Base-by-base conservation (phyloP, 768 basidiomycete genomes). In the Rhodotorula diobovata region DNA sequence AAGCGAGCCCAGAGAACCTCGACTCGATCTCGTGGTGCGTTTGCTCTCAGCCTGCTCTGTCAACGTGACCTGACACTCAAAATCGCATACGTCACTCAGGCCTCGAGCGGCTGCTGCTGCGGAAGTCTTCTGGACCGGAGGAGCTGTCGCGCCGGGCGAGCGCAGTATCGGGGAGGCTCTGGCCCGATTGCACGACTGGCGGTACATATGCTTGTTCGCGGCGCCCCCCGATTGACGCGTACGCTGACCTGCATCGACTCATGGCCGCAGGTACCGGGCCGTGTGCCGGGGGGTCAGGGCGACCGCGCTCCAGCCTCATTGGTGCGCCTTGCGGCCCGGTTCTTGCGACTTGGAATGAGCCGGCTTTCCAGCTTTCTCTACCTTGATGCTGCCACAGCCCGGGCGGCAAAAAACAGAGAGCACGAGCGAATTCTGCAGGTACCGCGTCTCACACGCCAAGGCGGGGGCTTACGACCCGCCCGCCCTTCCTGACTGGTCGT, bases 101-200 rank as follows among this genome's bases (percentile, higher is more conserved):
- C 68, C 68, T 11, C 68, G 68, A 15, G 68, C 63, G 3, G 68
- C 68, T 0, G 84, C 86, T 1, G 85, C 86, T 21, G 89, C 89
- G 0, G 90, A 91, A 82, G 77, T 90, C 25, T 90, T 89, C 79
- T 91, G 90, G 89, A 86, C 85, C 2, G 89, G 89, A 11, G 70
- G 75, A 21, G 70, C 48, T 6, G 56, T 70, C 16, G 73, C 79
- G 12, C 84, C 83, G 2, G 67, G 72, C 0, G 74, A 82, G 16
- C 80, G 81, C 34, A 81, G 83, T 65, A 81, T 83, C 16, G 79
- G 66, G 1, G 78, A 82, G 30, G 89, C 88, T 8, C 79, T 89
- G 15, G 84, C 87, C 41, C 84, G 90, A 4, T 79, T 91, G 70
- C 87, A 90, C 76, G 88, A 89, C 68, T 61, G 88, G 32, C 72